A percentile compares a stretch with the other conserved stretches of the same genome.
phyloP scores from a whole-genome alignment of 2,329 filamentous ascomycete genomes.

The Cercospora zeina region DNA sequence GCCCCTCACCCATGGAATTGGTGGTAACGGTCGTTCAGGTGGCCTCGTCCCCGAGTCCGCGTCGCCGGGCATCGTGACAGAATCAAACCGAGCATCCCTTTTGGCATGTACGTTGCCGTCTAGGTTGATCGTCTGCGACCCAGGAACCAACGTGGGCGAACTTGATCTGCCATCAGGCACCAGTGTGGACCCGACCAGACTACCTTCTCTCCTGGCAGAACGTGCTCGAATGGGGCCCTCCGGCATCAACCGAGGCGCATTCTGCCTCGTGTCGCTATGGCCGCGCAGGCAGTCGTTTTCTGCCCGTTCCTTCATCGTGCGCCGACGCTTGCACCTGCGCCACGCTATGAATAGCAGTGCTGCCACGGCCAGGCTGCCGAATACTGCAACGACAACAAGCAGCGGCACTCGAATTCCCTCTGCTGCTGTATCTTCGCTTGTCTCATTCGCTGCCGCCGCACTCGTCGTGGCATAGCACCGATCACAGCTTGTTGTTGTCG shows the following conservation, averaged over 20 bases:
- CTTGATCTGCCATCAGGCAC: constrained; percentile 9
- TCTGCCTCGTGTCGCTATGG: not conserved
- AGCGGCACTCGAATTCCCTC: not conserved
- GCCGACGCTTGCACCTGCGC: constrained; percentile 14
- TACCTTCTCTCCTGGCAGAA: not conserved
- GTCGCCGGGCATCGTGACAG: not conserved
- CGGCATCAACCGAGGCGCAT: not conserved
- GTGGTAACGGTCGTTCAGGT: constrained; percentile 8
- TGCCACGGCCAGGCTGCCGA: constrained; percentile 17
- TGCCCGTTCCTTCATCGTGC: not conserved
- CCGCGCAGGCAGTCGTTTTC: constrained; percentile 9
- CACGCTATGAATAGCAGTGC: constrained; percentile 13
- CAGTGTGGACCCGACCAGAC: constrained; percentile 10
- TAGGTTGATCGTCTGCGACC: not conserved
- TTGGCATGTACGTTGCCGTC: not conserved
- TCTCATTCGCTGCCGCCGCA: not conserved
- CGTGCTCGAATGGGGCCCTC: not conserved
- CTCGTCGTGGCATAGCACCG: not conserved
- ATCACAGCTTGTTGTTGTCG: not conserved
- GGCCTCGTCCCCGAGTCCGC: not conserved
- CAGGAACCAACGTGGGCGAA: constrained; percentile 14
- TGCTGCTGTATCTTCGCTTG: not conserved
- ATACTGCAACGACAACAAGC: constrained; percentile 13
- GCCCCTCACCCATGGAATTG: constrained; percentile 16
- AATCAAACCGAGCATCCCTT: not conserved